These are phyloP conservation scores for Globisporangium paroecandrum DNA, from an alignment of 352 stramenopile species.

Conservation along the genomic window DNA sequence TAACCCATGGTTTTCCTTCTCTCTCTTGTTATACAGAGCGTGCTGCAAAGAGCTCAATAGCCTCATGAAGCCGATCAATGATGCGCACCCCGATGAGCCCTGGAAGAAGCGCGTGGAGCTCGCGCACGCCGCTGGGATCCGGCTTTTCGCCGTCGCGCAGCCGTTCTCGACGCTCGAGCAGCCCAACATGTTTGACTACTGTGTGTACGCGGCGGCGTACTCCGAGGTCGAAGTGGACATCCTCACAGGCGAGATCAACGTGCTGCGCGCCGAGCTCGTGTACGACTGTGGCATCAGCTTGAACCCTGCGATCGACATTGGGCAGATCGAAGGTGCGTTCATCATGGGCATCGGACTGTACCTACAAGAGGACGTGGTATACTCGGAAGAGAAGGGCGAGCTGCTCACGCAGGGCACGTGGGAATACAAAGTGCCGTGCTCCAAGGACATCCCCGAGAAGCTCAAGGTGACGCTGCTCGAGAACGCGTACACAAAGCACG, in stretches of 20 bases:
- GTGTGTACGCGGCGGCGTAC: constrained; percentile 91
- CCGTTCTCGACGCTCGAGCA: constrained; percentile 84
- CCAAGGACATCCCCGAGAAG: constrained; percentile 94
- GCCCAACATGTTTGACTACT: constrained; percentile 93
- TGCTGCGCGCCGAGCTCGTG: constrained; percentile 76
- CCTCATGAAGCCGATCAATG: constrained; percentile 29
- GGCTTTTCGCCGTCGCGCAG: constrained; percentile 91
- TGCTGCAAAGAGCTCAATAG: constrained; percentile 43
- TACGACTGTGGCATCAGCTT: constrained; percentile 94
- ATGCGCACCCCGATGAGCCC: constrained; percentile 13
- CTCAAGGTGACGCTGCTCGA: constrained; percentile 95
- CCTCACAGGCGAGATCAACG: constrained; percentile 91
- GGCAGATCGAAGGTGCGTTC: constrained; percentile 97
- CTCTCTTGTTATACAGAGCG: constrained; percentile 23
- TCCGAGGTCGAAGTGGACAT: constrained; percentile 95
- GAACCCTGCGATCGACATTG: constrained; percentile 96
- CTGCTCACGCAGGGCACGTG: constrained; percentile 93
- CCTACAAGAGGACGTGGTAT: constrained; percentile 93
- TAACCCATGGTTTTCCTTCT: neutral
- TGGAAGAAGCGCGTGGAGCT: constrained; percentile 76
- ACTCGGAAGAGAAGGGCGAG: constrained; percentile 87
- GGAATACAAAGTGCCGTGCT: constrained; percentile 96
- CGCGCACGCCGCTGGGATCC: constrained; percentile 90
- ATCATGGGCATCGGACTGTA: constrained; percentile 94
- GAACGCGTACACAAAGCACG: constrained; percentile 91